Base-by-base conservation (phyloP, 164 flowering plant species). In the Stephania yunnanensis region DNA sequence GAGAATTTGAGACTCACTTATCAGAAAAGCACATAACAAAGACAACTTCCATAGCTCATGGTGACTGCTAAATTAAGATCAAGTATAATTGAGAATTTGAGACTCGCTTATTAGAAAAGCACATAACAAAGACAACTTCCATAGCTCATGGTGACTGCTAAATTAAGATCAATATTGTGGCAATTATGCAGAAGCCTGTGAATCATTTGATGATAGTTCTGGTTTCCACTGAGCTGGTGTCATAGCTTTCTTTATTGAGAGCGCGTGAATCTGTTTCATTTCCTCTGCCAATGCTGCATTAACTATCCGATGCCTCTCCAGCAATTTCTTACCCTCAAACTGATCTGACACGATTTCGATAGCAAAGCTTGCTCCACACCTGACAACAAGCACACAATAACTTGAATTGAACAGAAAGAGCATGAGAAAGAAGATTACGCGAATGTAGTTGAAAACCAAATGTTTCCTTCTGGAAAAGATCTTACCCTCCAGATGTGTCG, bases 401-500 rank as follows among this genome's bases (percentile, higher is more conserved):
- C 61, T 64, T 61, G 15, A 8, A 3, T 64, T 64, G 30, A 65
- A 65, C 30, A 10, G 36, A 25, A 22, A 22, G 68, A 65, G 10
- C 3, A n/a, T 3, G 29, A 29, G 29, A 11, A 6, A 65, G 36
- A 65, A 65, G 7, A 7, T 13, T 13, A 48, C 53, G 12, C 22
- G 45, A 7, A 22, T 22, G 20, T 58, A 58, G 19, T 15, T 15
- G 1, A 6, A 58, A 58, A 58, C 64, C 68, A 65, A 22, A 53
- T 73, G 29, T 72, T 13, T 45, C 42, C 46, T 20, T 12, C 15
- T 3, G 52, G 17, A 45, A 75, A 64, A 73, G 42, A 65, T 83
- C 93, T 87, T 85, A 94, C 99, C 99, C 99, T 78, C 97, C 99
- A 71, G 97, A 95, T 22, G 94, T 91, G 79, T 95, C 99, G 10